Evolutionary conservation across 1,139 yeast genomes (phyloP).

Genomic region (Scheffersomyces segobiensis): DNA sequence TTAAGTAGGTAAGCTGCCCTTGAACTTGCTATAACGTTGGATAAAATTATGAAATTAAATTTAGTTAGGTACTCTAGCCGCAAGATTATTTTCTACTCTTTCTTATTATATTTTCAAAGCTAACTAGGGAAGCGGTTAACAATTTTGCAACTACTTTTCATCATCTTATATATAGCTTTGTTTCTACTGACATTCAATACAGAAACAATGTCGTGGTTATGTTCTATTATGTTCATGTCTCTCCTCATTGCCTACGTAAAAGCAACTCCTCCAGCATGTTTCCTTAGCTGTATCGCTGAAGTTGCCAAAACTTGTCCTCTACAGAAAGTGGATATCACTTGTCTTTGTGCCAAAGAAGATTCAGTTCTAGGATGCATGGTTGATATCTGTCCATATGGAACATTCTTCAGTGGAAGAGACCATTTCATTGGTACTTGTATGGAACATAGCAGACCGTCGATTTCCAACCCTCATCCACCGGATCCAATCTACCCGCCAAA

Average conservation of each 20-base stretch:
- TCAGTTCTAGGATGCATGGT: slow-evolving; percentile 46
- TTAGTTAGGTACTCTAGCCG: neutral
- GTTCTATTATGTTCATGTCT: neutral
- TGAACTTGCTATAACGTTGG: neutral
- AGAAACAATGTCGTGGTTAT: neutral
- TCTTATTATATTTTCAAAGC: neutral
- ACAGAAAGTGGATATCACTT: slow-evolving; percentile 35
- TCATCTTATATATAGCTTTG: no score
- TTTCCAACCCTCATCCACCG: slow-evolving; percentile 9
- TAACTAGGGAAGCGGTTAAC: neutral
- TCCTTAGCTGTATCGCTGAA: slow-evolving; percentile 44
- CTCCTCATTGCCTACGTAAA: slow-evolving; percentile 2
- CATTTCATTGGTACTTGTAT: slow-evolving; percentile 57
- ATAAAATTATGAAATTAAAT: no score
- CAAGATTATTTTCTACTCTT: neutral
- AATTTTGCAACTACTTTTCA: no score
- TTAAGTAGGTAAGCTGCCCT: neutral
- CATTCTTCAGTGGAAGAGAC: slow-evolving; percentile 50
- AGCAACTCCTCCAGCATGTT: slow-evolving; percentile 59
- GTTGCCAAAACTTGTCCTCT: slow-evolving; percentile 34
- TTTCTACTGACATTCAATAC: neutral
- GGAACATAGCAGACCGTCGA: slow-evolving; percentile 33
- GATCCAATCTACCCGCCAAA: slow-evolving; percentile 1
- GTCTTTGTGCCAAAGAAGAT: slow-evolving; percentile 41
- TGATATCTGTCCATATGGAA: slow-evolving; percentile 51